Conservation (phyloP, 1,284 basidiomycete genomes). For the Boletus mariae region DNA sequence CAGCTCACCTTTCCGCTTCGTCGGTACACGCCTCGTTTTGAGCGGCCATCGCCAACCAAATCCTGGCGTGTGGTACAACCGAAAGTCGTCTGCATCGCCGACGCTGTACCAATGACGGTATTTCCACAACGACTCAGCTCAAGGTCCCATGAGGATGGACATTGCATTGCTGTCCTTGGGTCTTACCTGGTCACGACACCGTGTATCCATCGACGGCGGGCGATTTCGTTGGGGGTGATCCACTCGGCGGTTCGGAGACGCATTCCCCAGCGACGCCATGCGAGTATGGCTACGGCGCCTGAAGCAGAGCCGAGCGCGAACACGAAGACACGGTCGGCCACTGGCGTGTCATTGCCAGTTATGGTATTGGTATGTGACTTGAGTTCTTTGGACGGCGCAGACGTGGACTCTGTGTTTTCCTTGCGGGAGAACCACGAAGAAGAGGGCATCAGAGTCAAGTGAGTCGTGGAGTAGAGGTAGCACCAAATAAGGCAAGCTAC, state of each 20-base stretch:
- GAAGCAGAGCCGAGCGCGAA: constrained; percentile 43
- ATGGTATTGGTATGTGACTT: neutral
- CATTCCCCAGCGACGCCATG: constrained; percentile 55
- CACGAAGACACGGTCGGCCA: constrained; percentile 15
- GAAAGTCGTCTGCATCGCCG: constrained; percentile 78
- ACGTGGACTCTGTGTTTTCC: neutral
- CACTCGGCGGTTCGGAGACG: constrained; percentile 61
- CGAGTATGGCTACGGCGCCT: constrained; percentile 36
- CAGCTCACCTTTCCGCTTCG: constrained; percentile 51
- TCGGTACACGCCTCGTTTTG: constrained; percentile 65
- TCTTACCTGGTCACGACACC: constrained; percentile 71
- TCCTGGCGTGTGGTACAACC: constrained; percentile 80
- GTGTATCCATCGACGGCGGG: constrained; percentile 59
- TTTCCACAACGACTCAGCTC: neutral
- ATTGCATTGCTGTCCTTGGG: neutral
- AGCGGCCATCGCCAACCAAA: constrained; percentile 71
- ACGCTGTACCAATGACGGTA: constrained; percentile 49
- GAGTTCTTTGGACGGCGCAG: neutral
- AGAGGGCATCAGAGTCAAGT: neutral
- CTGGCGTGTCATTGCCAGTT: neutral
- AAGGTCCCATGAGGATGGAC: neutral
- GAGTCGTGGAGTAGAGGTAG: too few species aligned
- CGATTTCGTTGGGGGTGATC: constrained; percentile 57
- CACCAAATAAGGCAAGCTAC: too few species aligned
- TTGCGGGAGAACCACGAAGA: constrained; percentile 11